Conservation (phyloP, 441 rosid genomes). For the Pelargonium fulgidum region DNA sequence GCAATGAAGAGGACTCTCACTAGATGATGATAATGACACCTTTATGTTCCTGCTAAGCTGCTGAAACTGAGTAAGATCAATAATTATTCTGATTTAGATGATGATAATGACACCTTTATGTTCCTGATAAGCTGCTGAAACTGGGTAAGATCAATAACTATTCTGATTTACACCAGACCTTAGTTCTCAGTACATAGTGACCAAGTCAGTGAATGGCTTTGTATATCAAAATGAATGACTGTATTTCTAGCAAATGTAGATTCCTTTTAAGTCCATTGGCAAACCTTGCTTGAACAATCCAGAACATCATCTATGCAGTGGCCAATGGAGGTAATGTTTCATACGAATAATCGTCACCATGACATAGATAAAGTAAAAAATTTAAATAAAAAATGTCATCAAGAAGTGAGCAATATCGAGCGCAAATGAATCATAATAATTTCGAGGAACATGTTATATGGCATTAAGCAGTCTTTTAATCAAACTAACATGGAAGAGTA, state of each 20-base stretch:
- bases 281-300: slow-evolving; percentile 1
- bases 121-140: not conserved
- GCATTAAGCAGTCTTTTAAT: not conserved
- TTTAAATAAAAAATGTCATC: not conserved
- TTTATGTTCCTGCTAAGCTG: no score
- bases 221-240: not conserved
- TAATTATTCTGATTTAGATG: no score
- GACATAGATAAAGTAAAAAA: not conserved
- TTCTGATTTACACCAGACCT: not conserved
- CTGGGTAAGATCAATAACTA: not conserved
- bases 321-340: not conserved
- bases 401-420: not conserved
- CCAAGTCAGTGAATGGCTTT: not conserved
- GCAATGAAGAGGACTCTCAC: no score
- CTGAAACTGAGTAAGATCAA: no score
- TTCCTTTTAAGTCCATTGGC: not conserved
- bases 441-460: not conserved
- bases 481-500: not conserved
- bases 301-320: not conserved
- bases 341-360: not conserved
- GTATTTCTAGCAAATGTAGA: not conserved
- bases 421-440: not conserved
- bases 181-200: not conserved
- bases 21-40: no score
- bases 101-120: not conserved